Conservation (phyloP, 2,329 filamentous ascomycete genomes). For the Penicillium corylophilum region DNA sequence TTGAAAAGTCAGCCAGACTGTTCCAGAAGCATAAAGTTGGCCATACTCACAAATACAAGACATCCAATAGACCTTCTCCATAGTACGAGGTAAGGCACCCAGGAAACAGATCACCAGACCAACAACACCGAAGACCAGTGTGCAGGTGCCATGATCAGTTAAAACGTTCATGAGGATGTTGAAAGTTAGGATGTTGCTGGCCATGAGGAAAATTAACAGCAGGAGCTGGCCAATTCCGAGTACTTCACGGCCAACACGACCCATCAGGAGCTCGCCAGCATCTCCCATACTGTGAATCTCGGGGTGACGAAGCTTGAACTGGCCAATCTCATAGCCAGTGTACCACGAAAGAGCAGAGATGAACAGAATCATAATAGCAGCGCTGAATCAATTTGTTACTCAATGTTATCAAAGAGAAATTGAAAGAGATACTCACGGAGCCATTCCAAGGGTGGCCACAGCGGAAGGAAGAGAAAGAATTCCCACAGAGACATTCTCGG, state of each 20-base stretch:
- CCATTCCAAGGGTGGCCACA: constrained; percentile 54
- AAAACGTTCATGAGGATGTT: constrained; percentile 66
- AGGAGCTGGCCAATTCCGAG: constrained; percentile 61
- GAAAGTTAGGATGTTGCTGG: constrained; percentile 69
- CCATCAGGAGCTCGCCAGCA: constrained; percentile 62
- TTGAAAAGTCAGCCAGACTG: neutral
- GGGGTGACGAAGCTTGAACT: constrained; percentile 58
- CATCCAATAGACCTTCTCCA: constrained; percentile 61
- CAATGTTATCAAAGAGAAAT: neutral
- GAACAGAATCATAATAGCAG: constrained; percentile 53
- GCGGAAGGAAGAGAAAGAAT: constrained; percentile 57
- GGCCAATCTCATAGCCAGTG: constrained; percentile 59
- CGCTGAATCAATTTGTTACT: constrained; percentile 29
- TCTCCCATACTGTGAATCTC: constrained; percentile 66
- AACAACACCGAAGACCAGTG: constrained; percentile 61
- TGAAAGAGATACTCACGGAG: constrained; percentile 41
- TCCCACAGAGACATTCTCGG: constrained; percentile 59
- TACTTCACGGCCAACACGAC: constrained; percentile 61
- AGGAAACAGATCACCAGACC: constrained; percentile 59
- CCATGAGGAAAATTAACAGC: constrained; percentile 67
- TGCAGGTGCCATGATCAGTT: constrained; percentile 61
- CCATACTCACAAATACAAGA: constrained; percentile 54
- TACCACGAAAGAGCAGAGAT: constrained; percentile 58
- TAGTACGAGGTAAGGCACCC: constrained; percentile 60
- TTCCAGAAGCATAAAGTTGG: neutral